Conservation (phyloP, 2,329 filamentous ascomycete species). For the Didymella sp. region DNA sequence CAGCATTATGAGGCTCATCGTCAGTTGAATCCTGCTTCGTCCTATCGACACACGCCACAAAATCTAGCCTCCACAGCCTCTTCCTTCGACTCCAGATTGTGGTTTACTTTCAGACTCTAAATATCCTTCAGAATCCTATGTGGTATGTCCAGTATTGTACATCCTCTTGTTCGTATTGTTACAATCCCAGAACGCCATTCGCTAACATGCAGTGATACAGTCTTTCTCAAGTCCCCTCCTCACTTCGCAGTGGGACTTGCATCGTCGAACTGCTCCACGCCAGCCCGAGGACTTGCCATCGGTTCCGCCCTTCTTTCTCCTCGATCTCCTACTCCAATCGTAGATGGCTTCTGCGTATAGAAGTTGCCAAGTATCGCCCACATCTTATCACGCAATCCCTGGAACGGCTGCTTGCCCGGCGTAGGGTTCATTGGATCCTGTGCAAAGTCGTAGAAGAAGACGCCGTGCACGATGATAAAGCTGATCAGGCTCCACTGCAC, state of each 20-base stretch:
- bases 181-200: constrained; percentile 5
- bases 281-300: constrained; percentile 6
- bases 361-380: constrained; percentile 36
- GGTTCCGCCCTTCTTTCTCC: constrained; percentile 23
- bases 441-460: constrained; percentile 67
- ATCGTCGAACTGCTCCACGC: constrained; percentile 6
- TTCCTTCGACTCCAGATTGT: neutral
- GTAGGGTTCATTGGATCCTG: constrained; percentile 43
- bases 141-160: constrained; percentile 6
- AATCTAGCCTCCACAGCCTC: neutral
- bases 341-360: constrained; percentile 38
- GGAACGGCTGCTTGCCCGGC: constrained; percentile 43
- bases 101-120: neutral
- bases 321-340: constrained; percentile 14
- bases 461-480: constrained; percentile 61
- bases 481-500: constrained; percentile 62
- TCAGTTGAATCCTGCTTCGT: neutral
- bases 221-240: neutral
- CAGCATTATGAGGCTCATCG: neutral
- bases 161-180: constrained; percentile 8
- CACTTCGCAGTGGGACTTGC: constrained; percentile 1
- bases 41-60: neutral
- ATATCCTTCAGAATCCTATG: neutral
- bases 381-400: constrained; percentile 37
- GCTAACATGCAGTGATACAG: constrained; percentile 12